phyloP scores from a whole-genome alignment of 192 early-diverging fungal genomes.

The Umbelopsis sp. region DNA sequence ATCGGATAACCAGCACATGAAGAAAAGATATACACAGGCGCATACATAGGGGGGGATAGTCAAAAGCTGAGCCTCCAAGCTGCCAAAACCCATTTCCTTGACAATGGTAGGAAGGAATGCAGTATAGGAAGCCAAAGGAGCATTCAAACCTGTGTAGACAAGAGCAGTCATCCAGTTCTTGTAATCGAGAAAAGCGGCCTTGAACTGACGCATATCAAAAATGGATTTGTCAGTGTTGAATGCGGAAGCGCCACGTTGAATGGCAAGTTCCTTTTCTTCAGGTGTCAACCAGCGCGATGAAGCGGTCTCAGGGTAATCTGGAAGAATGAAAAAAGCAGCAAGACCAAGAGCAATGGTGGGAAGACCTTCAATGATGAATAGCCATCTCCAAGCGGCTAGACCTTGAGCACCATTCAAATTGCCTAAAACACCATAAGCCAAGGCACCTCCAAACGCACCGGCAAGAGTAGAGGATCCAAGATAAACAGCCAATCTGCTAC shows the following conservation, averaged over 20 bases:
- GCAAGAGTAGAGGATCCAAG: constrained; percentile 72
- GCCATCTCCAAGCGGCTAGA: constrained; percentile 68
- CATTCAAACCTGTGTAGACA: constrained; percentile 48
- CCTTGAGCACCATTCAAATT: constrained; percentile 50
- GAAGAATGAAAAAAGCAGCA: constrained; percentile 53
- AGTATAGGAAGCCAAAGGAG: constrained; percentile 53
- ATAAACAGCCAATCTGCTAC: constrained; percentile 55
- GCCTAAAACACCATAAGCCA: constrained; percentile 66
- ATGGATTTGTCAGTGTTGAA: constrained; percentile 27
- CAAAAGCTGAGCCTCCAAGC: constrained; percentile 45
- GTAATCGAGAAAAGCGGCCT: constrained; percentile 41
- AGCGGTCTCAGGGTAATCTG: constrained; percentile 52
- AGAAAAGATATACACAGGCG: constrained; percentile 22
- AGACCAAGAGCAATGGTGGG: constrained; percentile 64
- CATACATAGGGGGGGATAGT: constrained; percentile 45
- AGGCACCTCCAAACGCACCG: constrained; percentile 73
- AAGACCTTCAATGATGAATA: constrained; percentile 73
- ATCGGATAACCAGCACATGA: constrained; percentile 1
- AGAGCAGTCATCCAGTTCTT: constrained; percentile 33
- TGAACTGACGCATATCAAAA: constrained; percentile 36
- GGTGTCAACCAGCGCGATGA: constrained; percentile 31
- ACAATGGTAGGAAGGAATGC: constrained; percentile 55
- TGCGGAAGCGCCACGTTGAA: constrained; percentile 34
- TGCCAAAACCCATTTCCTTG: constrained; percentile 47
- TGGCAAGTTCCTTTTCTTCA: constrained; percentile 43